These are phyloP conservation scores for Euphorbia schlechtendalii DNA, from an alignment of 441 rosid species.

Conservation along the genomic window DNA sequence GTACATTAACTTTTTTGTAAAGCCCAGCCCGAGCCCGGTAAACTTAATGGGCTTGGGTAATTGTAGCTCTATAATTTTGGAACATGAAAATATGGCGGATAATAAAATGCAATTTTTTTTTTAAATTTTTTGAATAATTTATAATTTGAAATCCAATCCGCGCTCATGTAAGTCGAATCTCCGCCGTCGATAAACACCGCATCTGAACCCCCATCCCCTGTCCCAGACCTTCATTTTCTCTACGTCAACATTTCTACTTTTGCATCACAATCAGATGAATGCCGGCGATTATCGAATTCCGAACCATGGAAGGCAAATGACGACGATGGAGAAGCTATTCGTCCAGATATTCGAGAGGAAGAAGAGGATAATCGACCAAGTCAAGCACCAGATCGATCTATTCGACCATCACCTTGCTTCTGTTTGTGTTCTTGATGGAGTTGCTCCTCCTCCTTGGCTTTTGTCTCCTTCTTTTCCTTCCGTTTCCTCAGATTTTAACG, in stretches of 20 bases:
- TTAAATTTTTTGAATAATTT: background rate
- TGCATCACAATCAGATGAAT: background rate
- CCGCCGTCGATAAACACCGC: slow-evolving; percentile 4
- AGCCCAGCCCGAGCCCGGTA: too few species aligned
- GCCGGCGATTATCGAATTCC: background rate
- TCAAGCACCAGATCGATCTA: slow-evolving; percentile 50
- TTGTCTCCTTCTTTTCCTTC: slow-evolving; percentile 28
- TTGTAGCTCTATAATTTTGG: too few species aligned
- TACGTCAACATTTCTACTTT: background rate
- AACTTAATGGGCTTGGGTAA: too few species aligned
- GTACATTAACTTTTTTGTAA: too few species aligned
- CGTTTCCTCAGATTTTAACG: slow-evolving; percentile 26
- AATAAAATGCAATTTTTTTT: too few species aligned
- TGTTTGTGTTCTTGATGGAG: slow-evolving; percentile 56
- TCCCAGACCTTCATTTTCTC: background rate
- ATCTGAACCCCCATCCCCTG: background rate
- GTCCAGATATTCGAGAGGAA: slow-evolving; percentile 70
- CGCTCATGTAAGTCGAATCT: slow-evolving; percentile 17
- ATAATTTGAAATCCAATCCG: slow-evolving; percentile 18
- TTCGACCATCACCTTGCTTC: slow-evolving; percentile 71
- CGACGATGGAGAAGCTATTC: slow-evolving; percentile 56
- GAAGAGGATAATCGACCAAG: slow-evolving; percentile 52
- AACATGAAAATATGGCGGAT: too few species aligned
- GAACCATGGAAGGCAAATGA: slow-evolving; percentile 18
- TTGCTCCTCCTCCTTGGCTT: slow-evolving; percentile 75